Evolutionary conservation across 345 rosid genomes (phyloP).

Genomic region (Corymbia maculata): DNA sequence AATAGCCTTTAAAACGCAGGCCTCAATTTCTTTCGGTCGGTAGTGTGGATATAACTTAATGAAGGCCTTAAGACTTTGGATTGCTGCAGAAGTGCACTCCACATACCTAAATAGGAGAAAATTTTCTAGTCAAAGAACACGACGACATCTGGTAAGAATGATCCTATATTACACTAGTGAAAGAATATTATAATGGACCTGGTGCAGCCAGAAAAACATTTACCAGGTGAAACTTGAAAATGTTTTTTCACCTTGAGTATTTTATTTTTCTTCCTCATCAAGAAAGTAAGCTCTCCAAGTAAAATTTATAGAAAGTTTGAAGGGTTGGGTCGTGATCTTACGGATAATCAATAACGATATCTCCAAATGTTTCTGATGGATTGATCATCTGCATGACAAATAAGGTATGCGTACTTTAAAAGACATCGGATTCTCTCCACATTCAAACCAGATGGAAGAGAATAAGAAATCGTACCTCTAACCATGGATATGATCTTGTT

Average conservation of each 20-base stretch:
- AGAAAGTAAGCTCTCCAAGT: background rate
- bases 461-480: constrained; percentile 29
- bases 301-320: background rate
- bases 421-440: background rate
- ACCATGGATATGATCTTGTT: constrained; percentile 59
- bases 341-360: constrained; percentile 61
- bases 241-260: background rate
- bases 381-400: constrained; percentile 36
- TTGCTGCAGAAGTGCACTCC: constrained; percentile 78
- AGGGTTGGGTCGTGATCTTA: constrained; percentile 14
- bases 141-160: background rate
- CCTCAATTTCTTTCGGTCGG: constrained; percentile 26
- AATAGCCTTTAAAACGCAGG: constrained; percentile 31
- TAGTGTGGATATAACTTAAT: constrained; percentile 13
- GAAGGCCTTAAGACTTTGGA: constrained; percentile 41
- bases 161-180: background rate
- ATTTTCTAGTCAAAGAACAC: background rate
- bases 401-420: background rate
- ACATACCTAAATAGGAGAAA: constrained; percentile 29
- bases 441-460: background rate
- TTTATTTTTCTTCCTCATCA: background rate
- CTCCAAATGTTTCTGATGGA: constrained; percentile 58
- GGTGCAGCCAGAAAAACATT: background rate
- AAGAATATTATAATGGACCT: background rate
- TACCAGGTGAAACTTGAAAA: background rate